Evolutionary conservation across 805 yeast genomes (phyloP).

Genomic region (Isabelozyma pseudorhagii): DNA sequence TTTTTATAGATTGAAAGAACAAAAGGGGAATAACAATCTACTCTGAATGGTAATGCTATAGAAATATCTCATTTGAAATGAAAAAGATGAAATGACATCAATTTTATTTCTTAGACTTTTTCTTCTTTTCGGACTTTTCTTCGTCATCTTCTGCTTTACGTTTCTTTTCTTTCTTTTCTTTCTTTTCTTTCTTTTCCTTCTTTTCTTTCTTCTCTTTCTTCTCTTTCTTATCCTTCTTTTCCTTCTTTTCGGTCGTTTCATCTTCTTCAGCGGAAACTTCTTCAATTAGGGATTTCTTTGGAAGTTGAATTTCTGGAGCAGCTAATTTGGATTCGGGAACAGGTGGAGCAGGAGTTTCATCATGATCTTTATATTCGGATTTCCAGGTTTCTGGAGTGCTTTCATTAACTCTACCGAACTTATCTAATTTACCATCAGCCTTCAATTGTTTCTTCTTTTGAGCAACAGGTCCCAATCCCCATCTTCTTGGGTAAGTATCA

Average conservation of each 20-base stretch:
- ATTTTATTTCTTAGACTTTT: constrained; percentile 42
- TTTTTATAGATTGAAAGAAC: constrained; percentile 5
- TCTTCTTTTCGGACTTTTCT: constrained; percentile 48
- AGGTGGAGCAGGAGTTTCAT: constrained; percentile 56
- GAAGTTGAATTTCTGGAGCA: constrained; percentile 42
- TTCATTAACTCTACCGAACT: constrained; percentile 90
- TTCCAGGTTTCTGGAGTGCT: constrained; percentile 94
- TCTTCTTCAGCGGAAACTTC: constrained; percentile 31
- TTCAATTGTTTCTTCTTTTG: constrained; percentile 97
- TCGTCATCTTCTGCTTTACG: constrained; percentile 28
- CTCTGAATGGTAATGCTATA: neutral
- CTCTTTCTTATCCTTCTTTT: constrained; percentile 32
- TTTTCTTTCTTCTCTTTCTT: constrained; percentile 51
- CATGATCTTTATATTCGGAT: constrained; percentile 71
- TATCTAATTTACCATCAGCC: constrained; percentile 95
- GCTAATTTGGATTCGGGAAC: constrained; percentile 53
- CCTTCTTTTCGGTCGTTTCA: constrained; percentile 17
- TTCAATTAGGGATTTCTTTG: constrained; percentile 51
- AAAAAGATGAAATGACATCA: neutral
- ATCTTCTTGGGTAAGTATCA: constrained; percentile 98
- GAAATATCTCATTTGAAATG: constrained; percentile 1
- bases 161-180: constrained; percentile 48
- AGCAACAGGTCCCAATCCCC: constrained; percentile 99
- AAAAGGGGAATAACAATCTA: constrained; percentile 3
- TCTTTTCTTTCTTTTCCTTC: constrained; percentile 59